Percentiles rank a stretch among this genome's conserved stretches.
phyloP scores from a whole-genome alignment of 495 filamentous ascomycete genomes.

The Staphylotrichum longicolle region DNA sequence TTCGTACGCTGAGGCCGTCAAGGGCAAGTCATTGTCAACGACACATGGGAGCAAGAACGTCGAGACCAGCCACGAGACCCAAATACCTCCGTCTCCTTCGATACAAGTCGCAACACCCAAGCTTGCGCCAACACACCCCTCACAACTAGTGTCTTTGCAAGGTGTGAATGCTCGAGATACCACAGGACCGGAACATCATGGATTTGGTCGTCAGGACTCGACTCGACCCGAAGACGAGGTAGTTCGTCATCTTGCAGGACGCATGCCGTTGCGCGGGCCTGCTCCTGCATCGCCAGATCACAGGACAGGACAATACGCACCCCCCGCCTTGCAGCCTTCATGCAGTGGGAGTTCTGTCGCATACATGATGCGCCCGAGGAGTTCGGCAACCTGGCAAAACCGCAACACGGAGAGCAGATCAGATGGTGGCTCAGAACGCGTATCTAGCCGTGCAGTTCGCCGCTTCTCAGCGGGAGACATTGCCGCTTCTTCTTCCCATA shows the following conservation, averaged over 20 bases:
- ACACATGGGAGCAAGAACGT: neutral
- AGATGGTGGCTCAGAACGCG: no score
- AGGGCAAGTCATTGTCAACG: neutral
- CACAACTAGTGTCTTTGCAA: no score
- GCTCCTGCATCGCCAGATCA: no score
- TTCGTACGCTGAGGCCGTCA: constrained; percentile 21
- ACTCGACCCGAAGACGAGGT: neutral
- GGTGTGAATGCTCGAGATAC: no score
- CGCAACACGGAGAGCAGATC: neutral
- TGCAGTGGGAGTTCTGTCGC: no score
- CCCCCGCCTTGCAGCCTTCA: no score
- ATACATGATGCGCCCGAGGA: no score
- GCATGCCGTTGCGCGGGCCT: neutral
- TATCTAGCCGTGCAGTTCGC: neutral
- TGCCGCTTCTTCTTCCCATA: neutral
- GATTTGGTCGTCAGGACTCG: neutral
- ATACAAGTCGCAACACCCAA: neutral
- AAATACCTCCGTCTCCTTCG: no score
- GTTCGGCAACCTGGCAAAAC: no score
- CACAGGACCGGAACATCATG: neutral
- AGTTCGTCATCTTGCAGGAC: neutral
- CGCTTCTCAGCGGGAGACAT: neutral
- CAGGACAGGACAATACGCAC: no score
- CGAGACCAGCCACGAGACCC: no score
- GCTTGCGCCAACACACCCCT: no score